These are phyloP conservation scores for Trichoderma afroharzianum DNA, from an alignment of 2,329 filamentous ascomycete species.

Conservation along the genomic window DNA sequence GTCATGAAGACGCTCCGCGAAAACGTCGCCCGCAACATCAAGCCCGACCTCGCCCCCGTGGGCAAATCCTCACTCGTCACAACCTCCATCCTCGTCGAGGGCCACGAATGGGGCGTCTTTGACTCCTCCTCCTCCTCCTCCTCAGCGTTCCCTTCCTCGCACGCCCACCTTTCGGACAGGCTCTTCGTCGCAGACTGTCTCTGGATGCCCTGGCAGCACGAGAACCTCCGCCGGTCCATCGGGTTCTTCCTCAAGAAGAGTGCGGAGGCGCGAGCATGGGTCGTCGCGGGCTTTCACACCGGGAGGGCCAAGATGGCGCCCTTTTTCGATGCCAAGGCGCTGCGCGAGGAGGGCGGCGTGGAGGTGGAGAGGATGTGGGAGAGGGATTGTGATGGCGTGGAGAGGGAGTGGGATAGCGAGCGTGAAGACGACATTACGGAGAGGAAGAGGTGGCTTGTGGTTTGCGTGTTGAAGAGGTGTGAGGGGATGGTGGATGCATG, in stretches of 20 bases:
- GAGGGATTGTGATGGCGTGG: slow-evolving; percentile 60
- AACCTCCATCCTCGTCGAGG: slow-evolving; percentile 44
- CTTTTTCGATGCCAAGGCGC: slow-evolving; percentile 55
- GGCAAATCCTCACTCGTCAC: slow-evolving; percentile 17
- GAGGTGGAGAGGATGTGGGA: slow-evolving; percentile 65
- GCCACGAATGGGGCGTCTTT: slow-evolving; percentile 62
- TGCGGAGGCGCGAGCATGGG: slow-evolving; percentile 52
- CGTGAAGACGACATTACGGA: slow-evolving; percentile 60
- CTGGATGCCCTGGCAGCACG: slow-evolving; percentile 72
- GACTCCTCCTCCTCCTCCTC: not conserved
- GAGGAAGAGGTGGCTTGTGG: slow-evolving; percentile 68
- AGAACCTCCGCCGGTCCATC: slow-evolving; percentile 61
- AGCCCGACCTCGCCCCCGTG: slow-evolving; percentile 31
- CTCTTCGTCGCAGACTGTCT: slow-evolving; percentile 70
- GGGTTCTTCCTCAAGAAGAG: slow-evolving; percentile 53
- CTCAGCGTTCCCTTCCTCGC: not conserved
- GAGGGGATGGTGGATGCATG: not conserved
- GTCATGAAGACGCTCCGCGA: slow-evolving; percentile 55
- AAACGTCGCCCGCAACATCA: slow-evolving; percentile 56
- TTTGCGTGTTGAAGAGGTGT: slow-evolving; percentile 49
- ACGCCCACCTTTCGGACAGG: slow-evolving; percentile 49
- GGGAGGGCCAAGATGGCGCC: slow-evolving; percentile 61
- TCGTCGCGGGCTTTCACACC: slow-evolving; percentile 71
- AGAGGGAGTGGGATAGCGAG: slow-evolving; percentile 59
- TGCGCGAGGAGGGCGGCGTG: slow-evolving; percentile 46